A percentile compares a stretch with the other conserved stretches of the same genome.
phyloP scores from a whole-genome alignment of 768 basidiomycete species.

The Tubosaeta sp. region DNA sequence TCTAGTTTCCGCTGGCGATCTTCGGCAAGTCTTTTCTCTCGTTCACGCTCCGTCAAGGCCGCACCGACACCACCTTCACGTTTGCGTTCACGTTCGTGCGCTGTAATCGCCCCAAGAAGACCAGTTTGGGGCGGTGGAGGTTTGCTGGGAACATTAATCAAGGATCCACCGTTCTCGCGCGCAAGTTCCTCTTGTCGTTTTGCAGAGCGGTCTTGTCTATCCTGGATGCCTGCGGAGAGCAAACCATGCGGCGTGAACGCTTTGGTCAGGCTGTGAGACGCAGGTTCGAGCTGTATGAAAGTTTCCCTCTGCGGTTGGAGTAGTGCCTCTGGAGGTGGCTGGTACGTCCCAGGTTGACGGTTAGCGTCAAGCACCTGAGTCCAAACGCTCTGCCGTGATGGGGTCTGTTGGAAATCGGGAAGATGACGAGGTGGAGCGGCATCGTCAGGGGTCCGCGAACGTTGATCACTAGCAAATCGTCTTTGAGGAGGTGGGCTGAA shows the following conservation, averaged over 20 bases:
- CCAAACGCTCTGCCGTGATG: constrained; percentile 75
- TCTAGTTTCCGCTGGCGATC: constrained; percentile 91
- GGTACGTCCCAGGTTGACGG: constrained; percentile 42
- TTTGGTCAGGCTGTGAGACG: constrained; percentile 77
- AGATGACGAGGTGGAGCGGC: constrained; percentile 52
- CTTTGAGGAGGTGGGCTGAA: constrained; percentile 37
- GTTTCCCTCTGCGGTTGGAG: constrained; percentile 40
- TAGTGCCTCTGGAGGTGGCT: constrained; percentile 31
- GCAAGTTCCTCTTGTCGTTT: constrained; percentile 94
- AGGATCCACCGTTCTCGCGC: constrained; percentile 82
- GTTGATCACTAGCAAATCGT: constrained; percentile 52
- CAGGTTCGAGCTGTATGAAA: constrained; percentile 71
- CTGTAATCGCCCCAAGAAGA: constrained; percentile 91
- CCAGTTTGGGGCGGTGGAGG: constrained; percentile 95
- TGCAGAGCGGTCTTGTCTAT: constrained; percentile 93
- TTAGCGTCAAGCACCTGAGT: constrained; percentile 81
- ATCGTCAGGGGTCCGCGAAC: constrained; percentile 54
- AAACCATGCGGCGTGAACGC: constrained; percentile 94
- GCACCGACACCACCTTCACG: constrained; percentile 95
- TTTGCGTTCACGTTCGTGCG: constrained; percentile 90
- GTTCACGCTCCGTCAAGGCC: constrained; percentile 89
- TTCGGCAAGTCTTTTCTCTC: constrained; percentile 88
- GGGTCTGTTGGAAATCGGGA: constrained; percentile 43
- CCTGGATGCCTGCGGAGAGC: constrained; percentile 90
- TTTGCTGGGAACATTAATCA: constrained; percentile 94